Percentiles rank a stretch among this genome's conserved stretches.
phyloP scores from a whole-genome alignment of 2,329 filamentous ascomycete genomes.

The Periglandula ipomoeae region DNA sequence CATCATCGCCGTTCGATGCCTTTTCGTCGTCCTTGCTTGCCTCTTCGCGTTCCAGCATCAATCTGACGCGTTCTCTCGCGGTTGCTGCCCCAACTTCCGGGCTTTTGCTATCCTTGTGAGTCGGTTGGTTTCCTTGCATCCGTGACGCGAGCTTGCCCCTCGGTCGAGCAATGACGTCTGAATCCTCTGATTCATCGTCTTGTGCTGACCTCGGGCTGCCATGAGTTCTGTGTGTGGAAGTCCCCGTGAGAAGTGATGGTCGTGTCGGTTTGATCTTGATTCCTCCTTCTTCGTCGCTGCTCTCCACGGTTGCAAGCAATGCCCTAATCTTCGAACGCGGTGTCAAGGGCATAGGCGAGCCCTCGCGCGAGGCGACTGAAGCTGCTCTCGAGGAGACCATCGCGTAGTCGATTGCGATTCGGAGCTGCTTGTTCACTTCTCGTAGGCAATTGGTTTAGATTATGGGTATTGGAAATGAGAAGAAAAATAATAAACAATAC shows the following conservation, averaged over 20 bases:
- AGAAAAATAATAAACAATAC: not conserved
- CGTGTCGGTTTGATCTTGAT: constrained; percentile 9
- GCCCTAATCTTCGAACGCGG: constrained; percentile 47
- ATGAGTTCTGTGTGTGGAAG: not conserved
- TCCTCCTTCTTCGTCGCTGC: constrained; percentile 37
- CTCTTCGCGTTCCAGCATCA: constrained; percentile 27
- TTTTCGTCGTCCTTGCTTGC: constrained; percentile 17
- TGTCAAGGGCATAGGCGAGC: constrained; percentile 35
- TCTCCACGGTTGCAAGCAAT: constrained; percentile 40
- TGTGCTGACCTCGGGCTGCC: constrained; percentile 11
- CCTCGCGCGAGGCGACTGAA: constrained; percentile 33
- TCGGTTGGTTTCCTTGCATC: constrained; percentile 37
- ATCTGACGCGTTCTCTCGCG: constrained; percentile 33
- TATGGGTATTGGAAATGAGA: not conserved
- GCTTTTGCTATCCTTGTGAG: constrained; percentile 8
- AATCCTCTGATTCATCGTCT: constrained; percentile 36
- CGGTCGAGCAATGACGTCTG: constrained; percentile 35
- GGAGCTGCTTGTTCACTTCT: not conserved
- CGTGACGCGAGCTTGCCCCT: constrained; percentile 56
- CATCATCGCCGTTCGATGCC: constrained; percentile 17
- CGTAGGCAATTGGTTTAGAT: not conserved
- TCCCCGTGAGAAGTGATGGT: constrained; percentile 3
- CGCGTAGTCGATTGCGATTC: constrained; percentile 4
- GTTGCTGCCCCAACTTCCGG: constrained; percentile 16
- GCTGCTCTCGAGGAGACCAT: constrained; percentile 42